A percentile compares a stretch with the other conserved stretches of the same genome.
These are phyloP conservation scores for Gnomoniopsis sp. DNA, from an alignment of 2,329 filamentous ascomycete species.

Conservation along the genomic window DNA sequence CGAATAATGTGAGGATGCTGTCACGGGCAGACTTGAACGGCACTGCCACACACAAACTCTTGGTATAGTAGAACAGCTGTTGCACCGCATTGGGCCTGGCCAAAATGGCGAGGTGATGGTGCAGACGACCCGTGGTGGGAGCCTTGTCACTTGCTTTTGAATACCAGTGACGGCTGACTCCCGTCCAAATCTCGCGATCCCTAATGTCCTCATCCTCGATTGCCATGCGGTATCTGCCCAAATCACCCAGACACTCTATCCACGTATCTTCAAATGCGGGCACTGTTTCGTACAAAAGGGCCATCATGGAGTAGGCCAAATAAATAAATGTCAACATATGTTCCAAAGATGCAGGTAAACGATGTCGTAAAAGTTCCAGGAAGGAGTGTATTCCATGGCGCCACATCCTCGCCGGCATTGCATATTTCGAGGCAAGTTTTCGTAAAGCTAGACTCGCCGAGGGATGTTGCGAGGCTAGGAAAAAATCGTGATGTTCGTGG, in stretches of 20 bases:
- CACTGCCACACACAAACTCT: conserved; percentile 64
- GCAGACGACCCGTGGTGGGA: conserved; percentile 73
- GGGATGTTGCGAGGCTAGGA: conserved; percentile 83
- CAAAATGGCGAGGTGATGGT: conserved; percentile 83
- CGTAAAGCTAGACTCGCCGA: conserved; percentile 66
- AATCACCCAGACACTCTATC: conserved; percentile 90
- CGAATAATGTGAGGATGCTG: conserved; percentile 34
- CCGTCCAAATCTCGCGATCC: conserved; percentile 78
- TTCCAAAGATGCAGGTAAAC: conserved; percentile 73
- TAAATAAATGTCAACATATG: conserved; percentile 93
- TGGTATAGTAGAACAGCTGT: conserved; percentile 70
- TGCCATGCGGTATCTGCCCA: conserved; percentile 80
- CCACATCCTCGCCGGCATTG: conserved; percentile 95
- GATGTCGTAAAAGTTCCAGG: conserved; percentile 70
- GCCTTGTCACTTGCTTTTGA: conserved; percentile 73
- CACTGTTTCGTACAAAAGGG: conserved; percentile 80
- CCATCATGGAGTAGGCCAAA: conserved; percentile 85
- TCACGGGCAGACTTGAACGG: conserved; percentile 68
- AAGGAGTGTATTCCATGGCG: conserved; percentile 86
- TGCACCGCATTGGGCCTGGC: conserved; percentile 66
- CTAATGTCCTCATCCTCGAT: conserved; percentile 78
- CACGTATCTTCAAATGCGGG: conserved; percentile 81
- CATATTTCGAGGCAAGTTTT: conserved; percentile 72
- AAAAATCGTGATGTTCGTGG: conserved; percentile 82
- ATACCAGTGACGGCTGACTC: conserved; percentile 81